phyloP scores from a whole-genome alignment of 768 basidiomycete genomes.

The Fomitopsis pulvina region DNA sequence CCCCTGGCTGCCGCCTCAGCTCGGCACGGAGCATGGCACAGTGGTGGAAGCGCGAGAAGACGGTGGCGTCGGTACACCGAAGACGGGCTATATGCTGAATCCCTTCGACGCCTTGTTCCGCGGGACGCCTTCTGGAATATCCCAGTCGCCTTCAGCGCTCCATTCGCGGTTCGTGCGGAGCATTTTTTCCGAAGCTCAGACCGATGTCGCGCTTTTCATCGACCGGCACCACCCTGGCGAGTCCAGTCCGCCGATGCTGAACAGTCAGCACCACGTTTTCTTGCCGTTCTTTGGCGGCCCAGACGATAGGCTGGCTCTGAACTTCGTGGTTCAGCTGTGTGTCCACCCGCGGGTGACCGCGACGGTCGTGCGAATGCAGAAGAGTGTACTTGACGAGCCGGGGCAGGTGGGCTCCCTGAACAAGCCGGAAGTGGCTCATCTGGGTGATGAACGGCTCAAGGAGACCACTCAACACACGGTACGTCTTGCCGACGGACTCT shows the following conservation, averaged over 20 bases:
- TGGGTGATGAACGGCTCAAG: slow-evolving; percentile 19
- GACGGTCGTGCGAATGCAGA: slow-evolving; percentile 62
- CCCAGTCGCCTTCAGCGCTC: slow-evolving; percentile 46
- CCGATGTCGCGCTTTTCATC: slow-evolving; percentile 82
- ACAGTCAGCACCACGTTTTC: slow-evolving; percentile 52
- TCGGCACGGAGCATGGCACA: slow-evolving; percentile 1
- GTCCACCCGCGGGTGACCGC: slow-evolving; percentile 58
- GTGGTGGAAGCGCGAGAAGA: background rate
- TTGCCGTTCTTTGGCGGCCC: slow-evolving; percentile 92
- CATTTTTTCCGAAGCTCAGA: slow-evolving; percentile 64
- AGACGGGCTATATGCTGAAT: slow-evolving; percentile 31
- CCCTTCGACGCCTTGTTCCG: slow-evolving; percentile 81
- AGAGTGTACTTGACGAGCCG: slow-evolving; percentile 29
- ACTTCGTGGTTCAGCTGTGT: slow-evolving; percentile 77
- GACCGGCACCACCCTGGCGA: slow-evolving; percentile 52
- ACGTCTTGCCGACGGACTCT: background rate
- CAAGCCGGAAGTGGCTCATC: slow-evolving; percentile 23
- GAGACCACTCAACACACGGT: slow-evolving; percentile 43
- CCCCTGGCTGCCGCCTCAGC: slow-evolving; percentile 51
- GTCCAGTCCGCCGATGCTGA: slow-evolving; percentile 18
- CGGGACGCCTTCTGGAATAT: slow-evolving; percentile 31
- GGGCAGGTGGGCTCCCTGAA: slow-evolving; percentile 10
- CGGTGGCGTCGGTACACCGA: background rate
- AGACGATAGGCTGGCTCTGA: slow-evolving; percentile 83
- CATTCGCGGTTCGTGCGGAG: slow-evolving; percentile 84